Percentiles rank a stretch among this genome's conserved stretches.
These are phyloP conservation scores for Intubia oerlemansii DNA, from an alignment of 2,329 filamentous ascomycete genomes.

Conservation along the genomic window DNA sequence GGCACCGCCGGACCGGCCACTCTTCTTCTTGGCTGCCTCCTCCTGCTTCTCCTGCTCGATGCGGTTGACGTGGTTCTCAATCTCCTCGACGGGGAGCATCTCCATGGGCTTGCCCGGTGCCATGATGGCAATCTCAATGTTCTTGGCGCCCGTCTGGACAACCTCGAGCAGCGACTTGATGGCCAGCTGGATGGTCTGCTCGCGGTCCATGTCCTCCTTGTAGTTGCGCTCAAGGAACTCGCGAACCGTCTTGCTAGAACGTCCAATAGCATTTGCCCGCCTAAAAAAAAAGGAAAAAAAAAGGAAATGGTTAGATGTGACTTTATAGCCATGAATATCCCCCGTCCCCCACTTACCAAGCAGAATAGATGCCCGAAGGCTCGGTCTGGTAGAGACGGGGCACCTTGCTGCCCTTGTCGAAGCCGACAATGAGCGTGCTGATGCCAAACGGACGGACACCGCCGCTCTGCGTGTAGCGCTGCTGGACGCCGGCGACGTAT, in stretches of 20 bases:
- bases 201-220: constrained; percentile 91
- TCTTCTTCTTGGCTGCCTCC: constrained; percentile 95
- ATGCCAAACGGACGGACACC: constrained; percentile 98
- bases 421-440: constrained; percentile 94
- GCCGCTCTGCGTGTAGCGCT: constrained; percentile 96
- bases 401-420: constrained; percentile 76
- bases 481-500: constrained; percentile 93
- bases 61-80: constrained; percentile 93
- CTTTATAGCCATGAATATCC: too few relatives aligned
- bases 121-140: constrained; percentile 99
- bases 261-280: constrained; percentile 98
- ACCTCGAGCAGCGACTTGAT: constrained; percentile 98
- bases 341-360: constrained; percentile 85
- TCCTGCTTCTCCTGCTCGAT: constrained; percentile 99
- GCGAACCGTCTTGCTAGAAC: constrained; percentile 95
- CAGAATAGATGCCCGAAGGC: constrained; percentile 97
- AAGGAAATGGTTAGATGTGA: too few relatives aligned
- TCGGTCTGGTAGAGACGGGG: constrained; percentile 94
- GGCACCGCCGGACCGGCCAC: constrained; percentile 48
- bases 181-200: constrained; percentile 86
- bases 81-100: constrained; percentile 87
- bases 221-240: constrained; percentile 98
- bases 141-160: constrained; percentile 96
- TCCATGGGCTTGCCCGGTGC: constrained; percentile 77
- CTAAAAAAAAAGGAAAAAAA: too few relatives aligned